A percentile compares a stretch with the other conserved stretches of the same genome.
These are phyloP conservation scores for Gremmenia infestans DNA, from an alignment of 2,329 filamentous ascomycete genomes.

Conservation along the genomic window DNA sequence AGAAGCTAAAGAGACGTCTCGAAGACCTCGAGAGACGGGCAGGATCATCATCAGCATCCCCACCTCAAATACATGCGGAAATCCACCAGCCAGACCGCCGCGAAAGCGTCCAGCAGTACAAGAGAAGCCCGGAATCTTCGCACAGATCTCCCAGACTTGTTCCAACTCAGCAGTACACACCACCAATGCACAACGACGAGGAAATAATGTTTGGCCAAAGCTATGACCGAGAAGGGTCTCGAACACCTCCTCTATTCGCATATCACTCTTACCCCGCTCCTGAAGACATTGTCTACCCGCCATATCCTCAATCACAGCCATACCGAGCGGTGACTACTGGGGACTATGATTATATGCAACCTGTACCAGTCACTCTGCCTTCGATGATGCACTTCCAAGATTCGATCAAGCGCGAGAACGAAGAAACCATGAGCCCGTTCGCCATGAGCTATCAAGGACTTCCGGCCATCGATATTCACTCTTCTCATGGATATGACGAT, in stretches of 20 bases:
- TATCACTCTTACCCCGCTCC: constrained; percentile 64
- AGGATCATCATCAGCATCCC: constrained; percentile 54
- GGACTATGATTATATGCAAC: constrained; percentile 51
- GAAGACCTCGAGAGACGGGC: constrained; percentile 80
- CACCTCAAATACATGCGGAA: constrained; percentile 48
- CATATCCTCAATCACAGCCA: constrained; percentile 51
- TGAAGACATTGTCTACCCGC: constrained; percentile 57
- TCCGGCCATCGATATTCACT: constrained; percentile 56
- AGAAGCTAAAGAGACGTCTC: constrained; percentile 86
- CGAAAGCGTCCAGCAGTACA: constrained; percentile 28
- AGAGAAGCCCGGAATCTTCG: constrained; percentile 27
- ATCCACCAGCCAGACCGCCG: constrained; percentile 33
- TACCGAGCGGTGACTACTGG: constrained; percentile 46
- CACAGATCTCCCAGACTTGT: constrained; percentile 36
- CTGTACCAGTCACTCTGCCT: constrained; percentile 55
- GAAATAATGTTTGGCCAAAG: constrained; percentile 63
- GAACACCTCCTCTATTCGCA: constrained; percentile 64
- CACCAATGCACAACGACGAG: constrained; percentile 56
- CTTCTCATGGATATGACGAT: constrained; percentile 57
- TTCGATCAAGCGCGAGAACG: constrained; percentile 63
- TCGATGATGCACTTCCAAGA: constrained; percentile 60
- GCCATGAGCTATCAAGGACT: constrained; percentile 62
- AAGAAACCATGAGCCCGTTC: constrained; percentile 55
- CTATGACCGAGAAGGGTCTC: constrained; percentile 63
- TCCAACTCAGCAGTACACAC: constrained; percentile 51